Conservation (phyloP, 176 grass and related monocot species). For the Metroxylon sagu region DNA sequence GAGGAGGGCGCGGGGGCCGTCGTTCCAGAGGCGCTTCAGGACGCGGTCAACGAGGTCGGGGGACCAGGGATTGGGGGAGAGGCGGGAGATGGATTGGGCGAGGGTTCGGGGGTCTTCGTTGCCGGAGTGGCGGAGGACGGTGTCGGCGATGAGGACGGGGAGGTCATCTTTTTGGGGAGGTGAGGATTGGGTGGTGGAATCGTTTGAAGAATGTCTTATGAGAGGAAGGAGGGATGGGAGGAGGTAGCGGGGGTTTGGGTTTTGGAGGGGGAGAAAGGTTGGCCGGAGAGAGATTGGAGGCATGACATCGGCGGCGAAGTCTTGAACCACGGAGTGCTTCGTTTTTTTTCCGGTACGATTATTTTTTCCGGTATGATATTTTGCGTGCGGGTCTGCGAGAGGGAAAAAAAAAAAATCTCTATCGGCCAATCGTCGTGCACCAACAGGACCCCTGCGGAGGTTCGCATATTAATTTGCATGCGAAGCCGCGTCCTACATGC, state of each 20-base stretch:
- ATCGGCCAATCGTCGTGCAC: no score
- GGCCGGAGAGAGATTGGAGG: no score
- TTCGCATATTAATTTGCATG: no score
- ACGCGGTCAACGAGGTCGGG: constrained; percentile 37
- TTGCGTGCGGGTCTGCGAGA: no score
- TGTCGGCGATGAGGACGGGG: constrained; percentile 29
- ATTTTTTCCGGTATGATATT: no score
- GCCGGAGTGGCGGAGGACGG: constrained; percentile 39
- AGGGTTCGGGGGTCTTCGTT: constrained; percentile 23
- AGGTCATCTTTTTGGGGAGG: constrained; percentile 26
- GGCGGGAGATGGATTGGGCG: constrained; percentile 7
- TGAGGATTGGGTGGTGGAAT: constrained; percentile 23
- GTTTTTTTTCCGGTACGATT: no score
- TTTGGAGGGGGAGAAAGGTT: neutral
- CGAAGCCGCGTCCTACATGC: no score
- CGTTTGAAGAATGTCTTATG: neutral
- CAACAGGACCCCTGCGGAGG: no score
- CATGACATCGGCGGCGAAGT: no score
- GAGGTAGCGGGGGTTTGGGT: neutral
- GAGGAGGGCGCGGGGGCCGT: constrained; percentile 69
- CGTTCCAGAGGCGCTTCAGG: constrained; percentile 72
- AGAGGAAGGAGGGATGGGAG: constrained; percentile 1
- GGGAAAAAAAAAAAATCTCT: no score
- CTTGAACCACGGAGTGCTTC: no score
- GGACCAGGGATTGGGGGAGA: constrained; percentile 6